Base-by-base conservation (phyloP, 2,329 filamentous ascomycete species). In the Lecanicillium sp. region DNA sequence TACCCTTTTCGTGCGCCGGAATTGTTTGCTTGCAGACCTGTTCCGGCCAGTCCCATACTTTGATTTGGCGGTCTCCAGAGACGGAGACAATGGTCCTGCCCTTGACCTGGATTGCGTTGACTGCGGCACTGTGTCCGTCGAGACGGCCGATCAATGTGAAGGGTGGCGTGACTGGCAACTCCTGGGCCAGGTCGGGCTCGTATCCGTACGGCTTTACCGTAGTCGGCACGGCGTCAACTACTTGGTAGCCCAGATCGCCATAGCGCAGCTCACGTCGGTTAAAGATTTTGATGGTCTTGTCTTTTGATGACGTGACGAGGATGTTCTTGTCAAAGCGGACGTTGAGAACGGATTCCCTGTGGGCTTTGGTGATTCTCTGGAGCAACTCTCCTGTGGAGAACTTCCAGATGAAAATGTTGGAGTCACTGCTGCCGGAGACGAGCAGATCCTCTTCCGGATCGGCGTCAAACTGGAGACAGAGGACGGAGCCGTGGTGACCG, bases 231-330 rank as follows among this genome's bases (percentile, higher is more conserved):
- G 79, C 73, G 45, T 78, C 72, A n/a, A 82, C 65, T 0, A 58
- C 56, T 2, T 65, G 65, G 62, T 83, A 83, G 6, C 80, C 81
- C 3, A 74, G 53, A 27, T 84, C 79, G 19, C 79, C 79, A 36
- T 75, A 71, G 26, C 70, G 69, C n/a, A 95, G 70, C 15, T 81
- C 73, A 15, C 72, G 76, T 5, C 93, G 83, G 63, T 91, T 97
- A 79, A 95, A 98, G 15, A 98, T 83, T 66, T 96, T 96, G 73
- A 98, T 95, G 1, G 86, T 86, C 65, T 90, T 94, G 66, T 98
- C 93, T 64, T 98, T 98, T 41, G 91, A 97, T 60, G 93, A 97
- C 1, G 93, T 98, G 11, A 97, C 89, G 4, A 98, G 75, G 53
- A 94, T 94, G 8, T 88, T 81, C 55, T 88, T 84, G 61, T 97